Base-by-base conservation (phyloP, 257 asterid species). In the Capsicum chinense region DNA sequence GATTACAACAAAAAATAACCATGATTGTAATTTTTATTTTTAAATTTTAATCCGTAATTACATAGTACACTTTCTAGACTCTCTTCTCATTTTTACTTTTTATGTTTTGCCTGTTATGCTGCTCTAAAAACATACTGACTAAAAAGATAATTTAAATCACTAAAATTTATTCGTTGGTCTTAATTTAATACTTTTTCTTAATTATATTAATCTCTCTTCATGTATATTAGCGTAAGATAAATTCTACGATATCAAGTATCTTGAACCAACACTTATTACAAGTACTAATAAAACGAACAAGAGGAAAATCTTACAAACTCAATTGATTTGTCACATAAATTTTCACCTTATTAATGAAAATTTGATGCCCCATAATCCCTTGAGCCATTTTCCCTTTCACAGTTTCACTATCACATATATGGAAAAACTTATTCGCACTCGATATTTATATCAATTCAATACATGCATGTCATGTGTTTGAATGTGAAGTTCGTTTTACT, bases 21-120 rank as follows among this genome's bases (percentile, higher is more conserved):
- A 60, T 17, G 4, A 56, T 54, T 58, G 6, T 58, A 0, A 6
- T 6, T 58, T 58, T 56, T 57, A 26, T 57, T 15, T 16, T 15
- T 2, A 58, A 58, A 8, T 17, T 58, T 60, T 60, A n/a, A 0
- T 12, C 14, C 66, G 13, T 3, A 60, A 13, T 66, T 26, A 33
- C 15, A 66, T 66, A 11, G 9, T 33, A 66, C 3, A 1, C 47
- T 33, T 33, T 10, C 33, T 7, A 5, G 33, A 33, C 13, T 12
- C 7, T 33, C 5, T 2, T 10, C 0, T 0, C 2, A 0, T 12
- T 33, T 66, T 33, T 12, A 13, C 47, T 13, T 33, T 0, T 33
- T 13, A 11, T 33, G 0, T 66, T 26, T 26, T 66, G 3, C 3
- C 2, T 66, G 0, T 33, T 3, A 0, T 12, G 26, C 42, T 10